Conservation (phyloP, 1,284 basidiomycete genomes). For the Tilletiopsis washingtonensis region DNA sequence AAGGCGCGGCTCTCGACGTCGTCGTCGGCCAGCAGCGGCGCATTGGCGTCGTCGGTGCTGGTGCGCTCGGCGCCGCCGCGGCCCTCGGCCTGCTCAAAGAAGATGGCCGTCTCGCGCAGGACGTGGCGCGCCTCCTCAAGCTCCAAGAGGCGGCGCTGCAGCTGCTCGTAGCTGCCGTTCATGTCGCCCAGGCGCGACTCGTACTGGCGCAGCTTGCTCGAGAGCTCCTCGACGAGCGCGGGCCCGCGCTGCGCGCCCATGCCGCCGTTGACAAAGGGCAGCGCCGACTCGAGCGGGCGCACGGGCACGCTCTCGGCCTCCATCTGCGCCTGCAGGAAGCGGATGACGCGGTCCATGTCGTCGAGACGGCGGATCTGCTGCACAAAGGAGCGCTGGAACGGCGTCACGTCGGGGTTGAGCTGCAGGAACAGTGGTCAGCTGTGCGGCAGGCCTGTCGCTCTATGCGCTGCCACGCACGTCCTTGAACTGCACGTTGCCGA, state of each 20-base stretch:
- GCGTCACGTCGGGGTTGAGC: conserved; percentile 89
- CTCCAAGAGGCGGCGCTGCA: conserved; percentile 79
- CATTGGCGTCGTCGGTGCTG: conserved; percentile 75
- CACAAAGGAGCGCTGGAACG: conserved; percentile 97
- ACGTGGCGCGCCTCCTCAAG: conserved; percentile 84
- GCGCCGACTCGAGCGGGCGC: conserved; percentile 48
- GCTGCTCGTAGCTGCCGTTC: conserved; percentile 85
- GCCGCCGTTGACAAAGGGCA: conserved; percentile 35
- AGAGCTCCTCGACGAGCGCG: conserved; percentile 87
- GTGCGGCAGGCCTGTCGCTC: neutral
- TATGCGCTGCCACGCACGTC: conserved; percentile 59
- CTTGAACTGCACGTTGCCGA: conserved; percentile 95
- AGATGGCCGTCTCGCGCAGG: conserved; percentile 86
- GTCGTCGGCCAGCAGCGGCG: conserved; percentile 73
- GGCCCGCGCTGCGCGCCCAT: conserved; percentile 59
- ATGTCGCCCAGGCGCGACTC: conserved; percentile 80
- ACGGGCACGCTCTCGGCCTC: conserved; percentile 71
- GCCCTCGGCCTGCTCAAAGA: conserved; percentile 84
- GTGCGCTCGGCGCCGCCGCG: conserved; percentile 65
- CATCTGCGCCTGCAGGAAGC: conserved; percentile 82
- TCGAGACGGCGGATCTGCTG: conserved; percentile 84
- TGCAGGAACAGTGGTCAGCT: too few species aligned
- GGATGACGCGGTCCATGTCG: conserved; percentile 88
- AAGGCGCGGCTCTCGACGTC: conserved; percentile 63
- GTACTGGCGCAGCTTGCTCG: conserved; percentile 76